Percentiles rank a stretch among this genome's conserved stretches.
Evolutionary conservation across 768 basidiomycete species (phyloP).

Genomic region (Paxillus involutus): DNA sequence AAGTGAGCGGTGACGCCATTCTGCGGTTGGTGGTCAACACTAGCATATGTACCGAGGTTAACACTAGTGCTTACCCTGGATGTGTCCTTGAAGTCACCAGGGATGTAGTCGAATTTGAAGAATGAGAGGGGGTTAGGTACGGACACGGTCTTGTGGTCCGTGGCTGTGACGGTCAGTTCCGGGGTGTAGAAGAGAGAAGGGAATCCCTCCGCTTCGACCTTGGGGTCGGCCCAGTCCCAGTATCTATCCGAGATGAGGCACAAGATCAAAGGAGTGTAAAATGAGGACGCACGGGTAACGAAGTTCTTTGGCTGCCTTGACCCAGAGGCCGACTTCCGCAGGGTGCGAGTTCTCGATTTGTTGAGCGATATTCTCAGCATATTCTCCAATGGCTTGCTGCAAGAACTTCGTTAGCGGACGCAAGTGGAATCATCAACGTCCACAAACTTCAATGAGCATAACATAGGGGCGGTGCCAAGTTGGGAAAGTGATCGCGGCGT

Average conservation of each 20-base stretch:
- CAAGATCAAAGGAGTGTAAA: not conserved
- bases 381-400: conserved; percentile 29
- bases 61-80: conserved; percentile 3
- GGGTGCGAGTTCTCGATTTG: conserved; percentile 23
- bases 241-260: conserved; percentile 13
- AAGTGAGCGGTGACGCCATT: conserved; percentile 14
- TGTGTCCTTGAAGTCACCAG: conserved; percentile 18
- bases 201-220: conserved; percentile 16
- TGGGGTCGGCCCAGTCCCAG: conserved; percentile 30
- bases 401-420: not conserved
- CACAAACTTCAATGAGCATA: conserved; percentile 26
- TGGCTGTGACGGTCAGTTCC: conserved; percentile 5
- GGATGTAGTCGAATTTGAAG: conserved; percentile 16
- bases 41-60: not conserved
- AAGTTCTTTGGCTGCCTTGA: conserved; percentile 19
- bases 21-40: conserved; percentile 1
- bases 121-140: conserved; percentile 21
- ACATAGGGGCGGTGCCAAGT: conserved; percentile 30
- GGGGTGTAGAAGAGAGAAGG: conserved; percentile 20
- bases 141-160: not conserved
- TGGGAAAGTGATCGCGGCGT: conserved; percentile 20
- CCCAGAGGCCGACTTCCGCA: conserved; percentile 18
- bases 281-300: conserved; percentile 25
- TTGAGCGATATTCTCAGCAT: conserved; percentile 21
- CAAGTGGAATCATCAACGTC: not conserved